Evolutionary conservation across 106 monocot genomes (phyloP), one percentile per base, ranked within the genome.

Genomic region (Allium fistulosum): DNA sequence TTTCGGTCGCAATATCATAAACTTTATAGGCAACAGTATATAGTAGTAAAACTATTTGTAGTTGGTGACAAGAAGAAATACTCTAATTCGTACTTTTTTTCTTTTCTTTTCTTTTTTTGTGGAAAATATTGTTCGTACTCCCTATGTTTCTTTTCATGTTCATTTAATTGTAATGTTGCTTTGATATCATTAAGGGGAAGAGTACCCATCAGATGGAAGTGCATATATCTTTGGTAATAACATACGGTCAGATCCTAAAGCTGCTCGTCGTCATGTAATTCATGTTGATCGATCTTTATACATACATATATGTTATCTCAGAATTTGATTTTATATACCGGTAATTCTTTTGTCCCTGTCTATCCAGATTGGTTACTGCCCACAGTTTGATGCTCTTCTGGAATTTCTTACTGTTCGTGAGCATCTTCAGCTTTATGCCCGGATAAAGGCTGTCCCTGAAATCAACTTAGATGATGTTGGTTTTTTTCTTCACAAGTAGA

Each of bases 321-420:
- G 37, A 37, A 37, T 37, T 37, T 37, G 37, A 37, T 37, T 37
- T 37, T 37, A 37, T 37, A 37, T 37, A 37, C 2, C 2, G 37
- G 37, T 53, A 9, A 58, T 22, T 46, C 46, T 10, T 53, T 62
- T 18, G 9, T 48, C 67, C 76, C 59, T 18, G 53, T 58, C 5
- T 37, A 37, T 37, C 17, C 84, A 94, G 94, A 82, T 94, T 72
- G 94, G 94, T 76, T 94, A 94, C 71, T 94, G 94, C 64, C 94
- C 94, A 66, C 94, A 94, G 53, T 94, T 94, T 84, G 94, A 94
- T 80, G 84, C 94, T 65, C 87, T 94, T 75, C 63, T 94, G 49
- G 94, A 94, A 74, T 90, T 82, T 80, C 70, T 94, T 17, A 87
- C 94, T 46, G 82, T 80, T 18, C 81, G 80, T 66, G 94, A 94